Evolutionary conservation across 2,329 filamentous ascomycete species (phyloP).

Genomic region (Diaporthe citriasiana): DNA sequence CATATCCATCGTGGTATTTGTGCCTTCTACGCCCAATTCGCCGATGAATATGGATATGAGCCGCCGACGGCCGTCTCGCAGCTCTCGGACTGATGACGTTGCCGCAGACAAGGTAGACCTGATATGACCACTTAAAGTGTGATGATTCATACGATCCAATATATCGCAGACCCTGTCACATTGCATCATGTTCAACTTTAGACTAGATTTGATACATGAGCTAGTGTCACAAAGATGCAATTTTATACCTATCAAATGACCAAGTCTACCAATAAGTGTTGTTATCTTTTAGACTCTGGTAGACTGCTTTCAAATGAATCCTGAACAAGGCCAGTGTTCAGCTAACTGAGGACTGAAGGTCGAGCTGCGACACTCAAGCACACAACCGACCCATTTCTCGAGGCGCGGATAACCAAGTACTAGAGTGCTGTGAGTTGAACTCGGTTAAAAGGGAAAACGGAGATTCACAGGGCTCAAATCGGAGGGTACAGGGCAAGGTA

Average conservation of each 20-base stretch:
- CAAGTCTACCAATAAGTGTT: not conserved
- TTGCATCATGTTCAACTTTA: not conserved
- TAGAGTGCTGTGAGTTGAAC: not conserved
- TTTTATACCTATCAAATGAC: not conserved
- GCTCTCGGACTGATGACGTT: not conserved
- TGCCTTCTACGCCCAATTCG: conserved; percentile 29
- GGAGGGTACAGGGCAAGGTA: too few species aligned
- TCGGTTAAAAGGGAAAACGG: too few species aligned
- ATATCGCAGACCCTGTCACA: not conserved
- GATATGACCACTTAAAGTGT: not conserved
- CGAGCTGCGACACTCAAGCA: not conserved
- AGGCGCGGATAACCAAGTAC: not conserved
- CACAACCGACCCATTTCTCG: not conserved
- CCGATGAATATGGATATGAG: conserved; percentile 31
- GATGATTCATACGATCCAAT: not conserved
- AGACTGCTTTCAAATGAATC: too few species aligned
- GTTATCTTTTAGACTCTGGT: not conserved
- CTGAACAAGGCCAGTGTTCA: not conserved
- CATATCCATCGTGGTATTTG: conserved; percentile 29
- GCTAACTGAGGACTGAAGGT: not conserved
- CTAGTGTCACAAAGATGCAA: not conserved
- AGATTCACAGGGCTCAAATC: too few species aligned
- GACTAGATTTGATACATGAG: conserved; percentile 9
- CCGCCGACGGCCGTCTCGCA: not conserved
- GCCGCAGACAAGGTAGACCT: not conserved